Evolutionary conservation across 2,329 filamentous ascomycete species (phyloP).

Genomic region (Epichloe scottii): DNA sequence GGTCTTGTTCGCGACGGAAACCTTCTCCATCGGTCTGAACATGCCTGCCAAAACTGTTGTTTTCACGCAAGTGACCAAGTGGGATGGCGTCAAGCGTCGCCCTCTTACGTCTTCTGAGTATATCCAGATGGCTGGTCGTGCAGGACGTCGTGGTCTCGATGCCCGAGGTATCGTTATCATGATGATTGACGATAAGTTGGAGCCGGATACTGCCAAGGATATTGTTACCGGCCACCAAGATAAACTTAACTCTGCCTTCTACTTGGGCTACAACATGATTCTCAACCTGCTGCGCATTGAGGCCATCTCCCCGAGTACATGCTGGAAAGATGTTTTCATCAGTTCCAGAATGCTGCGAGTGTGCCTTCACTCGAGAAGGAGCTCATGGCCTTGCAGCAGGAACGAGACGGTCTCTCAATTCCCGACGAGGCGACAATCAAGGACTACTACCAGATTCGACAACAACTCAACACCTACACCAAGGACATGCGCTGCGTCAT

Average conservation of each 20-base stretch:
- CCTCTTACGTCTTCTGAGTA: constrained; percentile 93
- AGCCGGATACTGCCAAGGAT: constrained; percentile 82
- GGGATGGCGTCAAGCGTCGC: constrained; percentile 67
- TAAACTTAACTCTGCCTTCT: constrained; percentile 92
- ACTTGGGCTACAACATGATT: constrained; percentile 98
- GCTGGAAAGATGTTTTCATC: constrained; percentile 96
- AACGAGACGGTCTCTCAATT: constrained; percentile 62
- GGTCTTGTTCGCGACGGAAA: constrained; percentile 94
- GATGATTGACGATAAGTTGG: constrained; percentile 97
- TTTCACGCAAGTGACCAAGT: constrained; percentile 95
- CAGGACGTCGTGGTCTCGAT: constrained; percentile 91
- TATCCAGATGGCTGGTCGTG: constrained; percentile 96
- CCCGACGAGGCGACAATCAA: constrained; percentile 79
- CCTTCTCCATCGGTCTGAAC: constrained; percentile 95
- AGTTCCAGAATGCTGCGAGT: constrained; percentile 91
- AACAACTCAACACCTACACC: constrained; percentile 71
- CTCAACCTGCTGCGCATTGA: constrained; percentile 94
- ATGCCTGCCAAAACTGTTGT: constrained; percentile 99
- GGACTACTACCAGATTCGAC: constrained; percentile 84
- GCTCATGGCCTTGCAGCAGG: constrained; percentile 62
- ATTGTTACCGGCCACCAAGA: constrained; percentile 97
- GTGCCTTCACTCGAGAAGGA: constrained; percentile 77
- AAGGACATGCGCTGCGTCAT: constrained; percentile 88
- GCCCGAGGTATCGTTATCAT: constrained; percentile 98
- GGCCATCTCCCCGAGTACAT: constrained; percentile 96